phyloP scores from a whole-genome alignment of 768 basidiomycete genomes.

The Guyanaporus albipodus region DNA sequence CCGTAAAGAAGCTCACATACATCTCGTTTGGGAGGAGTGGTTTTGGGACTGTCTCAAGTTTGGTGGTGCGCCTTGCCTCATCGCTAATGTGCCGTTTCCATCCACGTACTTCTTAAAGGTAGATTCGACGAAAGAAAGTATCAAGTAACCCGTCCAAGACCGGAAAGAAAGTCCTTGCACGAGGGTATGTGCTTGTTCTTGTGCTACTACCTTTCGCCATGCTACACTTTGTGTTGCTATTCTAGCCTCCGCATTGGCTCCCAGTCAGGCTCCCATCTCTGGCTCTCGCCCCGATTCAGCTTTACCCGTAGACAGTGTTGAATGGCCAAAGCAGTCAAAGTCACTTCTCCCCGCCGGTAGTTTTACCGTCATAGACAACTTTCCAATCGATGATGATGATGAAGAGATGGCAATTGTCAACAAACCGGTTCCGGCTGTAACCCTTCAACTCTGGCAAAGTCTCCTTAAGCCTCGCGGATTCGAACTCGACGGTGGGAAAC shows the following conservation, averaged over 20 bases:
- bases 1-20: constrained; percentile 66
- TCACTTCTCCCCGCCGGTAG: constrained; percentile 8
- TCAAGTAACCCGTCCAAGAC: constrained; percentile 54
- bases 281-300: constrained; percentile 14
- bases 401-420: constrained; percentile 58
- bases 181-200: constrained; percentile 16
- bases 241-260: constrained; percentile 11
- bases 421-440: constrained; percentile 56
- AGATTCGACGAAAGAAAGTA: constrained; percentile 64
- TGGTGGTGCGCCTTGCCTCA: constrained; percentile 44
- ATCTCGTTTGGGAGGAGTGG: constrained; percentile 94
- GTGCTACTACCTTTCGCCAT: background rate
- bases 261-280: constrained; percentile 12
- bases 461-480: constrained; percentile 68
- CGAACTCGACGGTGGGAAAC: constrained; percentile 50
- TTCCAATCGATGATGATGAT: constrained; percentile 30
- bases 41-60: constrained; percentile 88
- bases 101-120: constrained; percentile 34
- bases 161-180: constrained; percentile 43
- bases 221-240: background rate
- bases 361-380: constrained; percentile 20
- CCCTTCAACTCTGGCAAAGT: constrained; percentile 66
- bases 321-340: constrained; percentile 21
- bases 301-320: constrained; percentile 6
- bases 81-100: background rate